A percentile compares a stretch with the other conserved stretches of the same genome.
Evolutionary conservation across 2,329 filamentous ascomycete genomes (phyloP).

Genomic region (Alternaria infectoria): DNA sequence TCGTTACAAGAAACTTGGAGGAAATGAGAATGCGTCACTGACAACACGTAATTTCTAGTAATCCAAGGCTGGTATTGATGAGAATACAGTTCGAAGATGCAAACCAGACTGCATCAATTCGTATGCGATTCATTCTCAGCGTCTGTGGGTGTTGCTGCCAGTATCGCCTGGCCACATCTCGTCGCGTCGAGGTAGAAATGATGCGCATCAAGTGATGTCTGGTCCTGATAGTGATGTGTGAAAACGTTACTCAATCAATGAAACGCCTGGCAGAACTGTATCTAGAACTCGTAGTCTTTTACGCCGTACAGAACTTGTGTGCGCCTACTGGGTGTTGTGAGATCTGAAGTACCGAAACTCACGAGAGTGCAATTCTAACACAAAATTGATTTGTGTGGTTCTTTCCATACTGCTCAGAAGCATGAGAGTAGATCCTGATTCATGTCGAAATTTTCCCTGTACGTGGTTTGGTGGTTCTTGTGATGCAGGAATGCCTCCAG

Average conservation of each 20-base stretch:
- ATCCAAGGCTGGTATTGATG: neutral
- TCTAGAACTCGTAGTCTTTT: neutral
- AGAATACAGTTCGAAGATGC: neutral
- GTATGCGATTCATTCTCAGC: neutral
- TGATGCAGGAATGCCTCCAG: neutral
- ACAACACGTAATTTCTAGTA: neutral
- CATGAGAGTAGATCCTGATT: too few relatives aligned
- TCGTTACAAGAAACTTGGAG: neutral
- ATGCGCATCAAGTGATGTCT: neutral
- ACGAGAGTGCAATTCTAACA: neutral
- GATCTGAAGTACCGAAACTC: too few relatives aligned
- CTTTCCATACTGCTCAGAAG: too few relatives aligned
- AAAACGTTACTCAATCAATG: neutral
- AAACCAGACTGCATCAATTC: neutral
- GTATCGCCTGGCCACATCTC: neutral
- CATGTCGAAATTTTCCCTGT: too few relatives aligned
- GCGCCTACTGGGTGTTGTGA: neutral
- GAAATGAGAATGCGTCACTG: neutral
- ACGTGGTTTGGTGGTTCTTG: neutral
- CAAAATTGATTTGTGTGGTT: neutral
- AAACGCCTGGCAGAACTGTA: neutral
- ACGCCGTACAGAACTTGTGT: neutral
- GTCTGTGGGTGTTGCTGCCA: neutral
- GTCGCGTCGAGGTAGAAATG: neutral
- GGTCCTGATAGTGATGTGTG: neutral